phyloP scores from a whole-genome alignment of 2,329 filamentous ascomycete genomes.

The Apiospora malaysiana region DNA sequence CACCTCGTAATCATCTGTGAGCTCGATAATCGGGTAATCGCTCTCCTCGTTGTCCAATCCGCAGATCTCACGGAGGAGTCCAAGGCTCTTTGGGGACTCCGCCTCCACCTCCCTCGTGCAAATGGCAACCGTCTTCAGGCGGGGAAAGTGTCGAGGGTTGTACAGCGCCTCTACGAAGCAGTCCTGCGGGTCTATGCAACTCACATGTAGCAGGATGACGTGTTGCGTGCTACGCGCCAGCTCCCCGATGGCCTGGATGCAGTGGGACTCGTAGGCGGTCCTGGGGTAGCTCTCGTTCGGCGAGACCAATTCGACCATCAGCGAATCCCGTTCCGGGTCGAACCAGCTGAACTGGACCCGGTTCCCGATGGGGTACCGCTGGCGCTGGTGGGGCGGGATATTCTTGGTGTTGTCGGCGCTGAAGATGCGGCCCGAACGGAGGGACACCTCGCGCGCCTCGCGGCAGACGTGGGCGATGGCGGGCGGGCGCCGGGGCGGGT shows the following conservation, averaged over 20 bases:
- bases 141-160: neutral
- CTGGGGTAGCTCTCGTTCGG: neutral
- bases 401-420: neutral
- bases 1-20: neutral
- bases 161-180: neutral
- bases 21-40: no score
- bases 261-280: neutral
- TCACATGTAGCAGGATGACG: neutral
- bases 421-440: neutral
- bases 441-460: neutral
- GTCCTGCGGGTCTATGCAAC: neutral
- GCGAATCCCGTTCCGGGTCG: neutral
- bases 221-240: neutral
- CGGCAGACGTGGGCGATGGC: neutral
- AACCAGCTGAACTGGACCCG: neutral
- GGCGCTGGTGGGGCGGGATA: neutral
- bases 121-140: neutral
- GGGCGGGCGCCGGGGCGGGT: neutral
- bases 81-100: neutral
- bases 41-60: no score
- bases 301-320: neutral
- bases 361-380: neutral
- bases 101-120: no score
- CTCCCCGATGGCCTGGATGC: neutral
- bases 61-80: neutral